A percentile compares a stretch with the other conserved stretches of the same genome.
Evolutionary conservation across 352 stramenopile species (phyloP).

Genomic region (Phytophthora sp.): DNA sequence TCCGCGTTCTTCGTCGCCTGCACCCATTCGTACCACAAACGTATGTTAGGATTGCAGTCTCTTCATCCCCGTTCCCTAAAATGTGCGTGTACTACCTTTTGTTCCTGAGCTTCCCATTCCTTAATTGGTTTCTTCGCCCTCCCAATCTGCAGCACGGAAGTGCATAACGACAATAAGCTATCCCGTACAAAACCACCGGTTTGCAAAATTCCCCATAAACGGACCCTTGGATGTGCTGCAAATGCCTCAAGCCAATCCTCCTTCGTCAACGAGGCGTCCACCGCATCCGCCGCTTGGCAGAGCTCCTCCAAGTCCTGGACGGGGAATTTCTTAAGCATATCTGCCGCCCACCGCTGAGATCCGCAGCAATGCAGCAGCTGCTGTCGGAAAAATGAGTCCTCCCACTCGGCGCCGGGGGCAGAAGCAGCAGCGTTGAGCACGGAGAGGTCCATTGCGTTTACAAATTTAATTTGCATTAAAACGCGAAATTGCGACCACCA

Average conservation of each 20-base stretch:
- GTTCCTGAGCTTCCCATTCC: constrained; percentile 78
- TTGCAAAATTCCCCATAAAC: constrained; percentile 7
- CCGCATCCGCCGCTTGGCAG: constrained; percentile 46
- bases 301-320: constrained; percentile 49
- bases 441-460: constrained; percentile 35
- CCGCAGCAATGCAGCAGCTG: constrained; percentile 71
- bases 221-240: constrained; percentile 62
- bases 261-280: constrained; percentile 44
- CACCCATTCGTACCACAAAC: neutral
- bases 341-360: constrained; percentile 53
- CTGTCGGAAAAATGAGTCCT: constrained; percentile 38
- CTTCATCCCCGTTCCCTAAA: neutral
- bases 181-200: neutral
- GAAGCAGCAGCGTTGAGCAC: constrained; percentile 51
- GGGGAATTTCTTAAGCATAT: constrained; percentile 50
- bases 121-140: constrained; percentile 69
- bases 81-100: constrained; percentile 44
- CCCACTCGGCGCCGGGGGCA: constrained; percentile 21
- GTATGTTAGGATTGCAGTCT: too few species aligned
- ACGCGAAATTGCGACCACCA: too few species aligned
- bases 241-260: constrained; percentile 80
- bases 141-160: constrained; percentile 53
- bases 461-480: neutral
- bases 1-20: constrained; percentile 64
- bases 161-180: neutral